Base-by-base conservation (phyloP, 176 grass and related monocot genomes). In the Neostapfia colusana region DNA sequence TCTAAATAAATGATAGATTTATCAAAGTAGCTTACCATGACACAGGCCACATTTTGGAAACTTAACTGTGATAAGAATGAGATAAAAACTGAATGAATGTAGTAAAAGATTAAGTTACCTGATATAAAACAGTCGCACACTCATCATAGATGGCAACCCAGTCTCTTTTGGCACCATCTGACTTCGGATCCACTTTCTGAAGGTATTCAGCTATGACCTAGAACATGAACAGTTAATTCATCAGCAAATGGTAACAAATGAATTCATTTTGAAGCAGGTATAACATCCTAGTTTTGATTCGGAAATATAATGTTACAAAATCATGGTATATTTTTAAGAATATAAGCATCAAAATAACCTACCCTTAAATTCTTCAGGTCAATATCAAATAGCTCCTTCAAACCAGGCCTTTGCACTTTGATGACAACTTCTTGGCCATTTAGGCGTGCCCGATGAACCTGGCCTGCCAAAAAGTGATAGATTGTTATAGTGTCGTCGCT, bases 111-210 rank as follows among this genome's bases (percentile, higher is more conserved):
- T 65, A 82, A 60, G 43, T 62, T 76, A 93, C 94, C 95, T 99
- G 80, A 84, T 99, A 99, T 83, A 99, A 83, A 49, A 99, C 91
- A 64, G 64, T 71, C 51, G 95, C 89, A 88, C 95, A 99, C 65
- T 99, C 95, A 78, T 99, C 95, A 74, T 99, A 99, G 67, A 99
- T 99, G 80, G 95, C 95, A 79, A 99, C 91, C 95, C 95, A 99
- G 79, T 99, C 91, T 90, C 95, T 90, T 65, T 92, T 99, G 66
- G 95, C 95, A 63, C 95, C 95, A 84, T 99, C 95, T 58, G 95
- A 99, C 50, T 99, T 99, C 2, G 95, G 95, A 69, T 99, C 91
- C 46, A 99, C 75, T 89, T 98, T 98, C 81, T 94, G 91, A 90
- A 98, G 95, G 77, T 94, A 98, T 84, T 98, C 95, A 74, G 95